Base-by-base conservation (phyloP, 257 asterid genomes). In the Primulina eburnea region DNA sequence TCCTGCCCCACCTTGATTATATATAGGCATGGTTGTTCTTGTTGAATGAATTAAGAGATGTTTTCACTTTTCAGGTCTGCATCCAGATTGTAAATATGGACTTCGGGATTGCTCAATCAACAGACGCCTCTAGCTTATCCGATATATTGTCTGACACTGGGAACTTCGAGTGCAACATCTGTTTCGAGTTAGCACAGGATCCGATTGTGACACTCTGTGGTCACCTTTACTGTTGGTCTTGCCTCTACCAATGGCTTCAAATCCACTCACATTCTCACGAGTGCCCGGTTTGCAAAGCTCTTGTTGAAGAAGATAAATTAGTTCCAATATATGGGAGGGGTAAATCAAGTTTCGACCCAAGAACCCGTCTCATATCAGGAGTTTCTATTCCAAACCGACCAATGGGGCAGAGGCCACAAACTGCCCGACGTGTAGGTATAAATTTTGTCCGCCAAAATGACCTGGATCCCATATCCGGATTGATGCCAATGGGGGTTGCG, bases 201-300 rank as follows among this genome's bases (percentile, higher is more conserved):
- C 96, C 99, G 17, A 79, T 90, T 9, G 96, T 90, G 21, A 93
- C 99, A 10, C 95, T 86, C 37, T 93, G 99, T 55, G 99, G 99
- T 60, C 99, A 93, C 80, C 96, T 93, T 52, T 93, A 90, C 78
- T 93, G 99, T 73, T 89, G 99, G 97, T 89, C 96, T 16, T 93
- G 99, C 82, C 88, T 93, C 65, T 87, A 77, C 86, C 90, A 87
- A 64, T 93, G 99, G 99, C 88, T 93, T 78, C 87, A 79, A 34
- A 81, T 82, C 69, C 96, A 93, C 64, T 93, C 99, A 12, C 89
- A 79, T 69, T 87, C 83, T 16, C 96, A 84, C 10, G 95, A 89
- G 73, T 93, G 99, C 82, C 97, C 99, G 0, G 92, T 90, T 40
- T 93, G 99, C 70, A 93, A 93, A 79, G 86, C 96, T 29, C 65